phyloP scores from a whole-genome alignment of 2,329 filamentous ascomycete species.

The Fusarium duplospermum region DNA sequence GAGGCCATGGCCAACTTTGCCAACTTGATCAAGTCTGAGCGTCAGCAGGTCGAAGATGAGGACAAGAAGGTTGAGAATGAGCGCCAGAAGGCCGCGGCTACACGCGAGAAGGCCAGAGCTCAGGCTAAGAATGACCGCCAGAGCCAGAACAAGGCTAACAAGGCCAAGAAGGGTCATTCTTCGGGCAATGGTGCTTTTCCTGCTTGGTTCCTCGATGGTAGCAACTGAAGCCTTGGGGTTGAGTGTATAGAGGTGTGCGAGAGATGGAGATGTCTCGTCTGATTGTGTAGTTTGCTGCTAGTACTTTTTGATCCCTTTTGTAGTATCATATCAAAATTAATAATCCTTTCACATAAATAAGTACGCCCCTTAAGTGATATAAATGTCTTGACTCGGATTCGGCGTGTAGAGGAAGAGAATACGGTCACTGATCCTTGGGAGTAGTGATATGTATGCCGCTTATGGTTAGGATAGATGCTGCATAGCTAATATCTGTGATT shows the following conservation, averaged over 20 bases:
- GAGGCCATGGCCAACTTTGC: background rate
- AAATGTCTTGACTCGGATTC: background rate
- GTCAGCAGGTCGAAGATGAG: background rate
- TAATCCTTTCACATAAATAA: background rate
- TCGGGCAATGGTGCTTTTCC: background rate
- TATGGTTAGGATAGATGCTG: background rate
- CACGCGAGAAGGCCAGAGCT: background rate
- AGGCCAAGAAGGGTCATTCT: background rate
- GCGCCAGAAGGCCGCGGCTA: background rate
- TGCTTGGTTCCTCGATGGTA: background rate
- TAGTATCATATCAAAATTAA: background rate
- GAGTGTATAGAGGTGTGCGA: background rate
- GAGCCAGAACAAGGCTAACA: background rate
- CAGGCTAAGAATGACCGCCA: background rate
- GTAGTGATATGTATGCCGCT: background rate
- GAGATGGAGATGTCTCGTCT: background rate
- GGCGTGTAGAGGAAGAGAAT: background rate
- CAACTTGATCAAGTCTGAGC: background rate
- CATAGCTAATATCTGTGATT: background rate
- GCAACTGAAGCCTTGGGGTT: background rate
- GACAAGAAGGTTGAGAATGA: background rate
- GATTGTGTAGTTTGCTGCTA: background rate
- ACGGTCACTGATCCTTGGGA: background rate
- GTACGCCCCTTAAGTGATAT: background rate
- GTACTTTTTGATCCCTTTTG: background rate